Conservation (phyloP, 164 flowering plant species). For the Dillenia suffruticosa region DNA sequence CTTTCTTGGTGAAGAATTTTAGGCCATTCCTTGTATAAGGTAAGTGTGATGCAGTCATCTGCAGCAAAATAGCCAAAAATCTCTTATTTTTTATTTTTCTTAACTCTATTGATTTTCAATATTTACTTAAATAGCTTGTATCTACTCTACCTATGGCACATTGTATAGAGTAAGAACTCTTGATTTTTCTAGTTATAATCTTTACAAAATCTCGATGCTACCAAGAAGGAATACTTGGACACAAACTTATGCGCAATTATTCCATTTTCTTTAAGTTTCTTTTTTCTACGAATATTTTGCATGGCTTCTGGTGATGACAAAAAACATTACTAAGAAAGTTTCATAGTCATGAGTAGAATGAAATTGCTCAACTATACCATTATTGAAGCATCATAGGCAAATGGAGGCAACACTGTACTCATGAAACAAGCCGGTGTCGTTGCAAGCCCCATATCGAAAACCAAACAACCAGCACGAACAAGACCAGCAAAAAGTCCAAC, state of each 20-base stretch:
- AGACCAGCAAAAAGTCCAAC: constrained; percentile 71
- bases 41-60: constrained; percentile 96
- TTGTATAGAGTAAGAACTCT: too few relatives aligned
- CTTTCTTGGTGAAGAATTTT: constrained; percentile 75
- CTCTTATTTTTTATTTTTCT: background rate
- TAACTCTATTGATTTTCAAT: background rate
- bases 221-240: too few relatives aligned
- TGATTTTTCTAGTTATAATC: too few relatives aligned
- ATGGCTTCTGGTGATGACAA: too few relatives aligned
- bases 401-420: constrained; percentile 85
- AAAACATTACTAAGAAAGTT: background rate
- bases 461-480: constrained; percentile 62
- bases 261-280: too few relatives aligned
- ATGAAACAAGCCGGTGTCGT: constrained; percentile 98
- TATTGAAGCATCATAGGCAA: constrained; percentile 76
- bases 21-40: constrained; percentile 89
- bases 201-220: too few relatives aligned
- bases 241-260: too few relatives aligned
- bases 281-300: too few relatives aligned
- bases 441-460: constrained; percentile 85
- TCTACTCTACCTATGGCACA: too few relatives aligned
- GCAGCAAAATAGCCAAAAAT: constrained; percentile 8
- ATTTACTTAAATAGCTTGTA: background rate
- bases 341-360: background rate
- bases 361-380: constrained; percentile 44